A percentile compares a stretch with the other conserved stretches of the same genome.
Evolutionary conservation across 1,139 yeast species (phyloP).

Genomic region (Blastobotrys raffinosifermentans): DNA sequence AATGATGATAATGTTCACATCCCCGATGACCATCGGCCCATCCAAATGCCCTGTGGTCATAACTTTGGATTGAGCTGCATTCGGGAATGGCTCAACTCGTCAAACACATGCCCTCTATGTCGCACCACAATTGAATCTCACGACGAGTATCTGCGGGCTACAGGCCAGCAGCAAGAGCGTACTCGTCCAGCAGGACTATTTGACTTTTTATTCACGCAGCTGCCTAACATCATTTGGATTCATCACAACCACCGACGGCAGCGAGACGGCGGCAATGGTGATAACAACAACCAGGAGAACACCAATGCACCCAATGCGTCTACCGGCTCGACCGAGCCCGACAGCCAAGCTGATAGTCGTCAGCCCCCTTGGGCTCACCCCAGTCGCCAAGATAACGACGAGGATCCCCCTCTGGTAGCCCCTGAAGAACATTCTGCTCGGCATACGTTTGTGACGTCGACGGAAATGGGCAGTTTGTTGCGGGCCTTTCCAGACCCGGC

Average conservation of each 20-base stretch:
- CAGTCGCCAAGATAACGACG: not conserved
- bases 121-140: slow-evolving; percentile 48
- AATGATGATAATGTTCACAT: slow-evolving; percentile 1
- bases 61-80: slow-evolving; percentile 70
- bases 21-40: slow-evolving; percentile 47
- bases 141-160: slow-evolving; percentile 19
- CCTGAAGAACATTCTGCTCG: slow-evolving; percentile 1
- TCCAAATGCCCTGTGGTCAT: slow-evolving; percentile 76
- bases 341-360: not conserved
- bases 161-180: slow-evolving; percentile 22
- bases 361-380: not conserved
- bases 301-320: no score
- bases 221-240: slow-evolving; percentile 13
- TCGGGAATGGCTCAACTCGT: slow-evolving; percentile 64
- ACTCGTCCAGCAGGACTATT: slow-evolving; percentile 16
- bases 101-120: slow-evolving; percentile 77
- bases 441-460: slow-evolving; percentile 3
- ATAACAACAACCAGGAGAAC: not conserved
- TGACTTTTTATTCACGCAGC: slow-evolving; percentile 16
- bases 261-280: slow-evolving; percentile 6
- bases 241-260: slow-evolving; percentile 2
- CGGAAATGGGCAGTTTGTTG: slow-evolving; percentile 1
- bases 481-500: slow-evolving; percentile 3
- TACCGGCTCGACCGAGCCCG: no score
- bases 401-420: not conserved